Evolutionary conservation across 345 rosid genomes (phyloP).

Genomic region (Acer saccharum): DNA sequence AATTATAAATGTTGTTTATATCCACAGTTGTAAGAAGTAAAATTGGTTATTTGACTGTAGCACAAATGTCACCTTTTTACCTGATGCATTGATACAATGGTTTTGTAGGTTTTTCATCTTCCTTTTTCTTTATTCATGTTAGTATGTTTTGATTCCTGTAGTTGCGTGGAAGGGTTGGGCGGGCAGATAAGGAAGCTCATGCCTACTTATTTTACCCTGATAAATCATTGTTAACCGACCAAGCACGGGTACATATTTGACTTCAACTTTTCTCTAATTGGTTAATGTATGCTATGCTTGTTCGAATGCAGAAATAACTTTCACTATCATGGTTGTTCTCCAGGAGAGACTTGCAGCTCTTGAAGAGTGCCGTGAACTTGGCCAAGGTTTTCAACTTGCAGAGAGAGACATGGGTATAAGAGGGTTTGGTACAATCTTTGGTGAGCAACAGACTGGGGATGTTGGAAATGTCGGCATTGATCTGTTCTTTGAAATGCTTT

Average conservation of each 20-base stretch:
- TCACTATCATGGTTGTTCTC: conserved; percentile 30
- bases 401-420: conserved; percentile 98
- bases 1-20: not conserved
- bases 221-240: conserved; percentile 70
- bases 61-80: not conserved
- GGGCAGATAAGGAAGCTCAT: conserved; percentile 95
- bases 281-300: conserved; percentile 12
- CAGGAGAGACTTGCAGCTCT: conserved; percentile 96
- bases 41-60: not conserved
- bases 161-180: conserved; percentile 99
- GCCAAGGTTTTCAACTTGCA: conserved; percentile 97
- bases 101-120: conserved; percentile 13
- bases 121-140: conserved; percentile 9
- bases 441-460: conserved; percentile 99
- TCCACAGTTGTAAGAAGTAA: not conserved
- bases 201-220: conserved; percentile 95
- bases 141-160: conserved; percentile 33
- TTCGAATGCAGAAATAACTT: conserved; percentile 11
- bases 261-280: conserved; percentile 1
- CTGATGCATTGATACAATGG: not conserved
- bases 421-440: conserved; percentile 96
- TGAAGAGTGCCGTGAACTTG: conserved; percentile 89
- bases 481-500: conserved; percentile 97
- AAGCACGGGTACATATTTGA: conserved; percentile 61
- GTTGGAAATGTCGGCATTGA: conserved; percentile 95